Percentiles rank a stretch among this genome's conserved stretches.
Conservation (phyloP, 768 basidiomycete genomes). For the Rhodocollybia butyracea region DNA sequence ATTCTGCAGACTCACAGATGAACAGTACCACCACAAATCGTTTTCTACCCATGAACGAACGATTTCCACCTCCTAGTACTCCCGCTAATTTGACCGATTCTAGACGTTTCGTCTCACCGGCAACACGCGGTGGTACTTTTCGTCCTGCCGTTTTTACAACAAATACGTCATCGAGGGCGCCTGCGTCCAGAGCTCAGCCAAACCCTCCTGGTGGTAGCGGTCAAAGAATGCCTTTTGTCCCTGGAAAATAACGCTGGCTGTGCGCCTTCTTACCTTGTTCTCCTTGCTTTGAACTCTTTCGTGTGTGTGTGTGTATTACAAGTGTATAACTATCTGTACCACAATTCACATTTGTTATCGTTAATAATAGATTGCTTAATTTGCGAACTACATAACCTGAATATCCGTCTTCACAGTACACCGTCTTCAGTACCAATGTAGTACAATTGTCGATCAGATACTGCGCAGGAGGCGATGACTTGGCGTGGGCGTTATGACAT, state of each 20-base stretch:
- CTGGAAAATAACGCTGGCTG: conserved; percentile 14
- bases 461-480: too few relatives aligned
- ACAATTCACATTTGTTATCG: too few relatives aligned
- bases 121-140: conserved; percentile 10
- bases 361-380: too few relatives aligned
- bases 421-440: too few relatives aligned
- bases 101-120: conserved; percentile 23
- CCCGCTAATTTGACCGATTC: background rate
- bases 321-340: too few relatives aligned
- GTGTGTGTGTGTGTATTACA: background rate
- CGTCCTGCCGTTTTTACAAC: conserved; percentile 15
- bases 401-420: background rate
- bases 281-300: background rate
- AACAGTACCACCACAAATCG: conserved; percentile 29
- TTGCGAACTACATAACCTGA: too few relatives aligned
- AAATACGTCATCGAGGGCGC: conserved; percentile 22
- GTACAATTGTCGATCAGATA: too few relatives aligned
- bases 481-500: too few relatives aligned
- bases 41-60: conserved; percentile 22
- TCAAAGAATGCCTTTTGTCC: conserved; percentile 56
- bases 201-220: conserved; percentile 23
- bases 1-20: conserved; percentile 3
- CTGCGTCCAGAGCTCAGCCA: conserved; percentile 18
- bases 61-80: background rate
- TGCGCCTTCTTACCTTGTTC: background rate